These are phyloP conservation scores for Hymenoscyphus repandus DNA, from an alignment of 2,329 filamentous ascomycete species.

Conservation along the genomic window DNA sequence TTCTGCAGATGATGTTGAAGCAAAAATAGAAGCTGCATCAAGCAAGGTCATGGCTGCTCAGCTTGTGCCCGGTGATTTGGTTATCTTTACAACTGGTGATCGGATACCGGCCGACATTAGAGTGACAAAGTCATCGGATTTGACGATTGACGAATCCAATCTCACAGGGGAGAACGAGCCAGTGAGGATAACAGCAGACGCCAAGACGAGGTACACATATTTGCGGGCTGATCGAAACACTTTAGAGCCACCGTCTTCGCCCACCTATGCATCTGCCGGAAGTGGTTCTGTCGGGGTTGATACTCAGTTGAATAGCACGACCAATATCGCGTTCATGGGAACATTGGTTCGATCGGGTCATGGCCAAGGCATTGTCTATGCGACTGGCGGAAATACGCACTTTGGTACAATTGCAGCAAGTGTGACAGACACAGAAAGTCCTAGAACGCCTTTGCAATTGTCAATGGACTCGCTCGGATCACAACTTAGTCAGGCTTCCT, in stretches of 20 bases:
- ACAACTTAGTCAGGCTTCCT: slow-evolving; percentile 94
- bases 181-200: slow-evolving; percentile 69
- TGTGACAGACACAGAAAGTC: slow-evolving; percentile 90
- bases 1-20: slow-evolving; percentile 45
- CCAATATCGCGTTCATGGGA: slow-evolving; percentile 97
- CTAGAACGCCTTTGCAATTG: slow-evolving; percentile 84
- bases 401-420: slow-evolving; percentile 96
- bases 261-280: slow-evolving; percentile 53
- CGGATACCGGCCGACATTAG: slow-evolving; percentile 94
- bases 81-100: slow-evolving; percentile 92
- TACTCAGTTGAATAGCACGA: slow-evolving; percentile 65
- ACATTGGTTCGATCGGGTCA: slow-evolving; percentile 92
- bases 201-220: slow-evolving; percentile 37
- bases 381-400: slow-evolving; percentile 87
- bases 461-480: slow-evolving; percentile 98
- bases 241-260: slow-evolving; percentile 42
- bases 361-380: slow-evolving; percentile 94
- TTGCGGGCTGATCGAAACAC: slow-evolving; percentile 25
- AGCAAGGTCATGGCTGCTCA: slow-evolving; percentile 81
- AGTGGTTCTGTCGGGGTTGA: slow-evolving; percentile 57
- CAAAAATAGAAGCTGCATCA: slow-evolving; percentile 62
- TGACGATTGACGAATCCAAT: slow-evolving; percentile 95
- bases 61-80: slow-evolving; percentile 86
- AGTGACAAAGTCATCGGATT: slow-evolving; percentile 82
- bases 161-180: slow-evolving; percentile 95